Percentiles rank a stretch among this genome's conserved stretches.
Conservation (phyloP, 176 grass and related monocot species). For the Aegilops longissima region DNA sequence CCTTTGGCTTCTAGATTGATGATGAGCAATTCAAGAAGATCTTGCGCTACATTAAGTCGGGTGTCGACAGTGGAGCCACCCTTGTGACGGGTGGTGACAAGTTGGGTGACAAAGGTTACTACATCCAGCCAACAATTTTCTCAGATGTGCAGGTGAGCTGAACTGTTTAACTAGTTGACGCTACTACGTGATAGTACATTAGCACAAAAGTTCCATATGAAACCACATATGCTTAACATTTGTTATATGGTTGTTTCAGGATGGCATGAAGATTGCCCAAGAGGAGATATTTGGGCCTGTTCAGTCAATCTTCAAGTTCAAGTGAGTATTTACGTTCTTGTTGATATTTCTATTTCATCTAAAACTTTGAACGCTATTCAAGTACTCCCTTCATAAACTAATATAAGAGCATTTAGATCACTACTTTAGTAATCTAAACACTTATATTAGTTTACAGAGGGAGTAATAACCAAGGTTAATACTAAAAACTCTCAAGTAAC, state of each 20-base stretch:
- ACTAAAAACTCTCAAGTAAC: not conserved
- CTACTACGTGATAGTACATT: not conserved
- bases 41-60: conserved; percentile 67
- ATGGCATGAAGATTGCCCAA: conserved; percentile 67
- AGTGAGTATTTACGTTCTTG: conserved; percentile 33
- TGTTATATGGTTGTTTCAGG: conserved; percentile 31
- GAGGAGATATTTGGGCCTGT: conserved; percentile 77
- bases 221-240: not conserved
- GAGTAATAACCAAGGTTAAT: not conserved
- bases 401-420: no score
- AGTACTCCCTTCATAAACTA: not conserved
- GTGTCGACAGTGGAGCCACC: conserved; percentile 64
- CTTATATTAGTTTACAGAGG: no score
- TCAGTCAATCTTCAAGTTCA: conserved; percentile 71
- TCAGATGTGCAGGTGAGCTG: conserved; percentile 76
- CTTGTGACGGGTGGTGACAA: conserved; percentile 74
- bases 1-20: conserved; percentile 56
- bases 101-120: conserved; percentile 78
- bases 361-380: not conserved
- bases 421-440: no score
- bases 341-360: not conserved
- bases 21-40: conserved; percentile 86
- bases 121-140: conserved; percentile 94
- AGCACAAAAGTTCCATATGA: not conserved
- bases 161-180: not conserved